Percentiles rank a stretch among this genome's conserved stretches.
Conservation (phyloP, 2,329 filamentous ascomycete genomes). For the Sarocladium strictum region DNA sequence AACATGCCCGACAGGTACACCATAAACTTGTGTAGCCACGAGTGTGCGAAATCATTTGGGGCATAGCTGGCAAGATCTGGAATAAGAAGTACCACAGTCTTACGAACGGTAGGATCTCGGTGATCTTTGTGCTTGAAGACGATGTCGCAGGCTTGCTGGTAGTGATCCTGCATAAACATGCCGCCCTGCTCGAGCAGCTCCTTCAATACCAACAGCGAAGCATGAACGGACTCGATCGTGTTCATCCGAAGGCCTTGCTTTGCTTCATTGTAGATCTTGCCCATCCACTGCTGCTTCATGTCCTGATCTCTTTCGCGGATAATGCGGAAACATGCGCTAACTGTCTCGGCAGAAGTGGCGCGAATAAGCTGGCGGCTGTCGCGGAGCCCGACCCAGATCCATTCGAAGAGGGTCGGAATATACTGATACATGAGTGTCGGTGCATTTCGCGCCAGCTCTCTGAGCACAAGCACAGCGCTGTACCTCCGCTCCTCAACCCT, state of each 20-base stretch:
- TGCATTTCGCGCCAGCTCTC: conserved; percentile 86
- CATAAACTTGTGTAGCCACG: conserved; percentile 94
- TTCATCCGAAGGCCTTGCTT: conserved; percentile 71
- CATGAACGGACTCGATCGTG: conserved; percentile 84
- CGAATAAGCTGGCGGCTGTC: conserved; percentile 89
- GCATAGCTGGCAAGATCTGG: conserved; percentile 90
- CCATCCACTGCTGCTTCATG: conserved; percentile 83
- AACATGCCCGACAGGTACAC: conserved; percentile 88
- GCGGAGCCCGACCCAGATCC: conserved; percentile 90
- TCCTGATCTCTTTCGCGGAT: conserved; percentile 87
- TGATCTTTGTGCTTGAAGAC: conserved; percentile 91
- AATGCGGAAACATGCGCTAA: conserved; percentile 93
- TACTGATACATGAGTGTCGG: conserved; percentile 94
- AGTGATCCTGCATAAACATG: conserved; percentile 98
- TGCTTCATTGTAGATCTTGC: conserved; percentile 83
- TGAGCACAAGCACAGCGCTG: conserved; percentile 82
- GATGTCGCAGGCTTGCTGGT: conserved; percentile 87
- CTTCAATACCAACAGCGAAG: conserved; percentile 87
- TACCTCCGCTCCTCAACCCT: conserved; percentile 89
- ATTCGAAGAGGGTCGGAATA: conserved; percentile 89
- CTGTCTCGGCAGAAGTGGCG: conserved; percentile 84
- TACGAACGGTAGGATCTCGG: conserved; percentile 77
- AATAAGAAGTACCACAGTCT: conserved; percentile 85
- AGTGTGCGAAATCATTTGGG: conserved; percentile 79
- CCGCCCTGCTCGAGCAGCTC: conserved; percentile 90